These are phyloP conservation scores for Sporothrix euskadiensis DNA, from an alignment of 2,329 filamentous ascomycete species.

Conservation along the genomic window DNA sequence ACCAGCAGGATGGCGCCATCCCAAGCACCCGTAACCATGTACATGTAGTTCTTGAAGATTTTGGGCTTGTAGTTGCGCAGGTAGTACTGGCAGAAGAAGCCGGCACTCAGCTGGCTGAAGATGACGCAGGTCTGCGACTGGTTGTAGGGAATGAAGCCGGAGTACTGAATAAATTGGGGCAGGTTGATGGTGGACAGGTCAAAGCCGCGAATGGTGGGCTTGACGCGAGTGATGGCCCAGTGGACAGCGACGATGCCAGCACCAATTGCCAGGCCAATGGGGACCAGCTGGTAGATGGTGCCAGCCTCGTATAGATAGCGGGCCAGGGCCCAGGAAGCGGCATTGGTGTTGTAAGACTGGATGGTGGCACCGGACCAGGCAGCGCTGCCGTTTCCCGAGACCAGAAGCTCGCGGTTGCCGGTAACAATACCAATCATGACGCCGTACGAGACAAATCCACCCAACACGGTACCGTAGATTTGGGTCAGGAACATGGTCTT, in stretches of 20 bases:
- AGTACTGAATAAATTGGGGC: slow-evolving; percentile 56
- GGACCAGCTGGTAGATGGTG: slow-evolving; percentile 49
- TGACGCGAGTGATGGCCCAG: slow-evolving; percentile 48
- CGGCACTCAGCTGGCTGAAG: slow-evolving; percentile 47
- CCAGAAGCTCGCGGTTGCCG: slow-evolving; percentile 50
- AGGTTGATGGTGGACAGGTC: slow-evolving; percentile 50
- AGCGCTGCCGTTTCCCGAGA: slow-evolving; percentile 48
- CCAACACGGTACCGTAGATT: slow-evolving; percentile 56
- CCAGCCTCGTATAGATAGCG: slow-evolving; percentile 53
- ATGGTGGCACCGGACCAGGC: slow-evolving; percentile 56
- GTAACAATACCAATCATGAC: slow-evolving; percentile 55
- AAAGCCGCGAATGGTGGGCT: slow-evolving; percentile 49
- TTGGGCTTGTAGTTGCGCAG: slow-evolving; percentile 54
- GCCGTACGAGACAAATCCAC: slow-evolving; percentile 50
- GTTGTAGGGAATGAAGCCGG: slow-evolving; percentile 58
- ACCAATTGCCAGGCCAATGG: slow-evolving; percentile 53
- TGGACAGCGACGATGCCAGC: slow-evolving; percentile 48
- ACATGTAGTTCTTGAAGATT: slow-evolving; percentile 56
- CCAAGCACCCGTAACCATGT: slow-evolving; percentile 54
- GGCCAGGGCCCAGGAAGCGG: slow-evolving; percentile 53
- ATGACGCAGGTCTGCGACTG: slow-evolving; percentile 57
- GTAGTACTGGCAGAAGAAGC: slow-evolving; percentile 53
- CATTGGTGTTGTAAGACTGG: slow-evolving; percentile 52
- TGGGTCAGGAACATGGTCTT: slow-evolving; percentile 58
- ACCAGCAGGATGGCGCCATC: slow-evolving; percentile 53